Evolutionary conservation across 106 monocot genomes (phyloP), one percentile per base, ranked within the genome.

Genomic region (Hemerocallis citrina): DNA sequence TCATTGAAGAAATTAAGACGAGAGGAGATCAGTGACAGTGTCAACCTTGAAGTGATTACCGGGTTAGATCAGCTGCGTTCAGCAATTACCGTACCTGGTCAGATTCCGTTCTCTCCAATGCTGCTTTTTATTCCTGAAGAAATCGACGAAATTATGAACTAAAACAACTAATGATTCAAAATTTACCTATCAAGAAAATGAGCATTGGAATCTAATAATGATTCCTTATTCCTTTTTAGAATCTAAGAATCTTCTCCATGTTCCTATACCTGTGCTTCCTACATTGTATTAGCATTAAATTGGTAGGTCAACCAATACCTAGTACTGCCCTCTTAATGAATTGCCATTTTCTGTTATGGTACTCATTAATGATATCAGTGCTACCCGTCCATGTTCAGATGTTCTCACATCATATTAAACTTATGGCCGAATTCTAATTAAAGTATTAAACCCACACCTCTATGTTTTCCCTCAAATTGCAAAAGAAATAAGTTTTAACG

Each of bases 21-120:
- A 8, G 76, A 81, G 62, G 92, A 79, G 29, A 68, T 81, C 15
- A 76, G 68, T 1, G 79, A 88, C 51, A 88, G 87, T 15, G 84
- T 81, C 14, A 78, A 84, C 59, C 80, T 93, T 54, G 84, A 88
- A 59, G 66, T 54, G 62, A 77, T 93, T 33, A 58, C 60, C 0
- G 76, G 79, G 9, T 9, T 77, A 4, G 79, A 93, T 52, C 92
- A 85, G 35, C 85, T 88, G 59, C 73, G 54, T 24, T 65, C 67
- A 10, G 88, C 78, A 42, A 82, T 81, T 43, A 63, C 84, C 62
- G 72, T 77, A 46, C 84, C 88, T 45, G 88, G 92, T 93, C 31
- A 75, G 65, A 17, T 57, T 64, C 55, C 31, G 48, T 52, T 76
- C 17, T 38, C 23, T 40, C 11, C 15, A 43, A 43, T 43, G 13